Evolutionary conservation across 2,329 filamentous ascomycete species (phyloP).

Genomic region (Penicillium rolfsii): DNA sequence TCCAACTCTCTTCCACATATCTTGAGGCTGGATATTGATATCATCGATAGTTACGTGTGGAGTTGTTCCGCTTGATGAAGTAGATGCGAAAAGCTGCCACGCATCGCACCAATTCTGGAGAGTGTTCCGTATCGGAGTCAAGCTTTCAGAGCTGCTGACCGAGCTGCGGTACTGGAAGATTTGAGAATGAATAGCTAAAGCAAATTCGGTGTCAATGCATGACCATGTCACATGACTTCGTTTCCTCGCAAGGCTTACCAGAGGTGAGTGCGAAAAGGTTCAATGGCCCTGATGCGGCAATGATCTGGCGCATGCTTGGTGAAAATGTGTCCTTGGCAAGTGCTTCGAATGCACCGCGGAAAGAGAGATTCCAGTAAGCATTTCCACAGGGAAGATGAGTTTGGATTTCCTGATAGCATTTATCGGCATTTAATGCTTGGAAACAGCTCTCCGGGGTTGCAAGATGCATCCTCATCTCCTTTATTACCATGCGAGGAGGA

Average conservation of each 20-base stretch:
- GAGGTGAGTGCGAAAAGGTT: constrained; percentile 35
- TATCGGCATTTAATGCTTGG: constrained; percentile 38
- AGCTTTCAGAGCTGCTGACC: constrained; percentile 32
- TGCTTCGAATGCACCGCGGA: constrained; percentile 26
- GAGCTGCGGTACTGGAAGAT: constrained; percentile 46
- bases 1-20: constrained; percentile 42
- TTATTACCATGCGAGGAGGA: constrained; percentile 46
- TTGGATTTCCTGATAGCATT: constrained; percentile 32
- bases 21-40: constrained; percentile 20
- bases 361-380: constrained; percentile 26
- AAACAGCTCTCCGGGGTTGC: constrained; percentile 44
- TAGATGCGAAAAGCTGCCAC: constrained; percentile 26
- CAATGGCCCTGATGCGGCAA: constrained; percentile 28
- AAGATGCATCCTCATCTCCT: constrained; percentile 45
- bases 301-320: constrained; percentile 10
- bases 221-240: not conserved
- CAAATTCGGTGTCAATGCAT: not conserved
- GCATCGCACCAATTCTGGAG: constrained; percentile 28
- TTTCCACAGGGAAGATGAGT: constrained; percentile 19
- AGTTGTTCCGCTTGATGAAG: not conserved
- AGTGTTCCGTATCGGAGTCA: constrained; percentile 37
- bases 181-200: constrained; percentile 29
- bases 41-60: constrained; percentile 20
- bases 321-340: constrained; percentile 23
- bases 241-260: constrained; percentile 12